phyloP scores from a whole-genome alignment of 2,329 filamentous ascomycete species.

The Chaetomium sp. region DNA sequence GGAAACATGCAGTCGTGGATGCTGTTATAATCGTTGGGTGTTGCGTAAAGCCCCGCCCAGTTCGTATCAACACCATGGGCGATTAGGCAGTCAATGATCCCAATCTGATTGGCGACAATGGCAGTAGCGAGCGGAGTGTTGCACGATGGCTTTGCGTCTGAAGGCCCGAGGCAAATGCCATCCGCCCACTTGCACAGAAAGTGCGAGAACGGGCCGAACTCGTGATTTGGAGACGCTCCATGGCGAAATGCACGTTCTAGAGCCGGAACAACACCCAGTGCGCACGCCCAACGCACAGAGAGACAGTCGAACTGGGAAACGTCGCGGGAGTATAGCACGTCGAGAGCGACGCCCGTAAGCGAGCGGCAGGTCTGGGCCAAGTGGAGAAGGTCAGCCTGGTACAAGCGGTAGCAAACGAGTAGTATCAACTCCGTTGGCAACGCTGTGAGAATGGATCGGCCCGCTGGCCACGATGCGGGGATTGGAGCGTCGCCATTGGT shows the following conservation, averaged over 20 bases:
- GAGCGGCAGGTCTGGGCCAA: constrained; percentile 11
- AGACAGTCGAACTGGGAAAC: constrained; percentile 16
- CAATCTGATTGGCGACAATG: constrained; percentile 6
- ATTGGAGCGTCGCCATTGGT: background rate
- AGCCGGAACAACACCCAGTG: constrained; percentile 10
- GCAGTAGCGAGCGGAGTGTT: constrained; percentile 12
- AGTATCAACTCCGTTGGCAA: constrained; percentile 14
- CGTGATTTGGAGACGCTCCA: constrained; percentile 8
- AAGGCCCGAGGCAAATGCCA: too few relatives aligned
- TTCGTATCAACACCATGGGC: constrained; percentile 8
- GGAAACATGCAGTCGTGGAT: background rate
- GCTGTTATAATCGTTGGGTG: too few relatives aligned
- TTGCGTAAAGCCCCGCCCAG: background rate
- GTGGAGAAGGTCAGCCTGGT: constrained; percentile 16
- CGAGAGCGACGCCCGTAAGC: background rate
- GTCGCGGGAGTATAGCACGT: constrained; percentile 12
- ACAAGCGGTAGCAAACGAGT: constrained; percentile 6
- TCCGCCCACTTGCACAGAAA: constrained; percentile 5
- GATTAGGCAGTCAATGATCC: constrained; percentile 8
- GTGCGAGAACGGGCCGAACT: background rate
- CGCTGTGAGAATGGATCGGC: constrained; percentile 8
- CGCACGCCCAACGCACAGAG: constrained; percentile 16
- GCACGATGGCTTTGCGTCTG: background rate
- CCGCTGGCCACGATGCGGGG: constrained; percentile 5
- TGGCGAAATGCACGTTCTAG: constrained; percentile 11